Conservation (phyloP, 805 yeast genomes). For the Hanseniaspora nectarophila region DNA sequence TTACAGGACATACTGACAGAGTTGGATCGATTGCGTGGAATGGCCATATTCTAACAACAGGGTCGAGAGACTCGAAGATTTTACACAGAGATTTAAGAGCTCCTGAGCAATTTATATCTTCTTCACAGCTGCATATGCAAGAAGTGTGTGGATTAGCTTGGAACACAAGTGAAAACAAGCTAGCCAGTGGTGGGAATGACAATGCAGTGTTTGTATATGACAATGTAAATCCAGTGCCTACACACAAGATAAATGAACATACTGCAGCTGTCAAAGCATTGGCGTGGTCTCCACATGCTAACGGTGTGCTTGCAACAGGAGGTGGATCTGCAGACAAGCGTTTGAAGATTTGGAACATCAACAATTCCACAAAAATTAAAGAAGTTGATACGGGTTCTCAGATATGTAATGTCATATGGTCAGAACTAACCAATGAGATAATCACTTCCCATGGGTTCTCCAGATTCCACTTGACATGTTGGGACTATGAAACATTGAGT, state of each 20-base stretch:
- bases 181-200: constrained; percentile 94
- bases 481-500: constrained; percentile 87
- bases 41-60: constrained; percentile 74
- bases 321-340: constrained; percentile 93
- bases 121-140: constrained; percentile 67
- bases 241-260: constrained; percentile 67
- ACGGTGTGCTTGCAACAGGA: constrained; percentile 87
- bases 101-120: constrained; percentile 66
- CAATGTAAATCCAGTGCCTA: constrained; percentile 52
- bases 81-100: constrained; percentile 84
- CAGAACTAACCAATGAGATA: constrained; percentile 78
- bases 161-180: constrained; percentile 80
- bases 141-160: constrained; percentile 94
- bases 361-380: constrained; percentile 57
- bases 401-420: constrained; percentile 90
- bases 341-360: constrained; percentile 84
- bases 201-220: constrained; percentile 80
- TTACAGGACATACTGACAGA: constrained; percentile 81
- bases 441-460: constrained; percentile 94
- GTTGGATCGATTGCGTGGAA: constrained; percentile 91
- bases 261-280: constrained; percentile 93
- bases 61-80: constrained; percentile 74
- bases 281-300: constrained; percentile 94
- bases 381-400: constrained; percentile 94
- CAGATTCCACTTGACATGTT: constrained; percentile 75